Evolutionary conservation across 768 basidiomycete genomes (phyloP).

Genomic region (Amanita exitialis): DNA sequence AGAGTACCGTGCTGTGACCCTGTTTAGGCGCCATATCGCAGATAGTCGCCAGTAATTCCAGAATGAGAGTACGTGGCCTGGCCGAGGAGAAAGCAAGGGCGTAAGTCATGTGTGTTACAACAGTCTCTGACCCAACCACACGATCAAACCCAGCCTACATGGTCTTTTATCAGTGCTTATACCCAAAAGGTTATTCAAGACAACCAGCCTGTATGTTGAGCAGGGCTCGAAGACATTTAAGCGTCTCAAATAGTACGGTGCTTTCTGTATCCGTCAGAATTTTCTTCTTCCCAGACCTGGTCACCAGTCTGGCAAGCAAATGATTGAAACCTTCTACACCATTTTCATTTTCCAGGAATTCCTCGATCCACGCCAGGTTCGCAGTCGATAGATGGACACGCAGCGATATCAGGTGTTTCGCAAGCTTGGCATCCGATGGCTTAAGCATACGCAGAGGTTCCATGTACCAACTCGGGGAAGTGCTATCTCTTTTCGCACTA

Average conservation of each 20-base stretch:
- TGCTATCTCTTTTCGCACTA: slow-evolving; percentile 23
- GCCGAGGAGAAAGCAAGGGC: slow-evolving; percentile 55
- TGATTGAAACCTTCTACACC: slow-evolving; percentile 58
- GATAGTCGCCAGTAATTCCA: slow-evolving; percentile 78
- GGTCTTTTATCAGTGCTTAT: slow-evolving; percentile 9
- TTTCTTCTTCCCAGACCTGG: slow-evolving; percentile 55
- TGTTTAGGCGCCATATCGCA: slow-evolving; percentile 63
- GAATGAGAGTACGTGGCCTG: slow-evolving; percentile 59
- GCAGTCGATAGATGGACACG: slow-evolving; percentile 84
- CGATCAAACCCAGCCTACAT: slow-evolving; percentile 60
- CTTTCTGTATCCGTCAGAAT: slow-evolving; percentile 59
- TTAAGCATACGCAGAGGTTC: slow-evolving; percentile 47
- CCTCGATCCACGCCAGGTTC: slow-evolving; percentile 65
- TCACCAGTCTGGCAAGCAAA: slow-evolving; percentile 51
- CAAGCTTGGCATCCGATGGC: slow-evolving; percentile 46
- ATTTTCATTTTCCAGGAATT: slow-evolving; percentile 55
- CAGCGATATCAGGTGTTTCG: slow-evolving; percentile 72
- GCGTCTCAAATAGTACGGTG: slow-evolving; percentile 57
- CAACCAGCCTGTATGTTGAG: slow-evolving; percentile 69
- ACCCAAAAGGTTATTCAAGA: not conserved
- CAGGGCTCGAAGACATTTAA: slow-evolving; percentile 74
- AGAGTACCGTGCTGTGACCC: slow-evolving; percentile 69
- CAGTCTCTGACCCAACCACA: slow-evolving; percentile 49
- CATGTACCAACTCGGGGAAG: slow-evolving; percentile 54
- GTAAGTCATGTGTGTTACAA: slow-evolving; percentile 67